Evolutionary conservation across 2,329 filamentous ascomycete genomes (phyloP), one percentile per base, ranked within the genome.

Genomic region (Colletotrichum melonis): DNA sequence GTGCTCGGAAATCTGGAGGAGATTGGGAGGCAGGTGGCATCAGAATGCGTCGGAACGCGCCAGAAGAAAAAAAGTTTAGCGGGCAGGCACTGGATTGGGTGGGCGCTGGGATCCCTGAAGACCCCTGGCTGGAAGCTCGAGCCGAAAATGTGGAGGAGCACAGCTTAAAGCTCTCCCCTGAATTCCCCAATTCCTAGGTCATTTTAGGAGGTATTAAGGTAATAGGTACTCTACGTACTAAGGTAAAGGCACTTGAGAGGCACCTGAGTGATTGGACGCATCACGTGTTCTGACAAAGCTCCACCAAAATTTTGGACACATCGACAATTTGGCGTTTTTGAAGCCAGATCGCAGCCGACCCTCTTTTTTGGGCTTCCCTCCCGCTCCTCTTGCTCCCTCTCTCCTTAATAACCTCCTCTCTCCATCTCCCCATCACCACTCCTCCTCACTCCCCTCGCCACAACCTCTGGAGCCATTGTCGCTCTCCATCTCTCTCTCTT

Each of bases 291-390:
- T 3, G 7, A 7, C 9, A 12, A 26, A 66, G 55, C 75, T 79
- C 80, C 78, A 79, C 78, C 62, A 32, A 78, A 81, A 81, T 82
- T 82, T 81, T 83, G 84, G 84, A 83, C 84, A 86, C 84, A 85
- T 85, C 80, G 82, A 80, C 83, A 80, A 77, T 83, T 84, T 79
- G 77, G 77, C 74, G 78, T 78, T 76, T 77, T 81, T 84, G 82
- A 85, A 83, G 84, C 82, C 84, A 86, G 83, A 86, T 86, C 81
- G 80, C 75, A 74, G 69, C 32, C 72, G 74, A 75, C 67, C 69
- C 68, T 74, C 74, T 73, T 73, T 74, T 68, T 57, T 52, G 58
- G 9, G 32, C 52, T 42, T 57, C 62, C 69, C 69, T 57, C 52
- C 75, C 38, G 38, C 16, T 75, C 73, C 79, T 78, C 75, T 78